Evolutionary conservation across 2,329 filamentous ascomycete genomes (phyloP), one percentile per base, ranked within the genome.

Genomic region (Ceratocystis papillata): DNA sequence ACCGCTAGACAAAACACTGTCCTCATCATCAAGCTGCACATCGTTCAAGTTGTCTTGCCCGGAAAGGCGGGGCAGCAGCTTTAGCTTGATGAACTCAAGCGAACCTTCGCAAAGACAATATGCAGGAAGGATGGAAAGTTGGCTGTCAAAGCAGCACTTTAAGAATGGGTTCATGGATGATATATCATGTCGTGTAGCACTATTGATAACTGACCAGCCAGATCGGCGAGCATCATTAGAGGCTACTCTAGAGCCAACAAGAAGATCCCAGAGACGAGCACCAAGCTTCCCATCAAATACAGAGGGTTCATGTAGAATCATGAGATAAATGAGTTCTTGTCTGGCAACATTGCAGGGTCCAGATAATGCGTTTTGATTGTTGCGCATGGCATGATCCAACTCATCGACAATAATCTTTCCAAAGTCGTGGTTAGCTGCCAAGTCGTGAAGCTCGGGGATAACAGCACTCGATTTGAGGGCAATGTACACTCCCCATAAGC

Each of bases 171-270:
- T 85, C 28, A 81, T 76, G 46, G 79, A 77, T n/a, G 30, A 46
- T 12, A 2, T 33, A 6, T 74, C 70, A 7, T 71, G 72, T 57
- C 75, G 76, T 69, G 75, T 77, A 37, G 78, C 75, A 20, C 70
- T 70, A 73, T 83, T 80, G 63, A 93, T 75, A 66, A 87, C 81
- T 30, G 81, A 77, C 91, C 91, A 96, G 0, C 86, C 87, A 15
- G 79, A 77, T 67, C 83, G 81, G 65, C 88, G 81, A 68, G 89
- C 85, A 7, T 82, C 79, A 2, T 79, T 76, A 28, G 81, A 83
- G 3, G 84, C 76, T 2, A 85, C 83, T 48, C 79, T 76, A 3
- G 80, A 78, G 12, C 90, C 88, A 61, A 96, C 84, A 30, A 94
- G 78, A 48, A 87, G 78, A 66, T 87, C 79, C 89, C 90, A 96